Conservation (phyloP, 1,284 basidiomycete species). For the Ceratobasidium sp. region DNA sequence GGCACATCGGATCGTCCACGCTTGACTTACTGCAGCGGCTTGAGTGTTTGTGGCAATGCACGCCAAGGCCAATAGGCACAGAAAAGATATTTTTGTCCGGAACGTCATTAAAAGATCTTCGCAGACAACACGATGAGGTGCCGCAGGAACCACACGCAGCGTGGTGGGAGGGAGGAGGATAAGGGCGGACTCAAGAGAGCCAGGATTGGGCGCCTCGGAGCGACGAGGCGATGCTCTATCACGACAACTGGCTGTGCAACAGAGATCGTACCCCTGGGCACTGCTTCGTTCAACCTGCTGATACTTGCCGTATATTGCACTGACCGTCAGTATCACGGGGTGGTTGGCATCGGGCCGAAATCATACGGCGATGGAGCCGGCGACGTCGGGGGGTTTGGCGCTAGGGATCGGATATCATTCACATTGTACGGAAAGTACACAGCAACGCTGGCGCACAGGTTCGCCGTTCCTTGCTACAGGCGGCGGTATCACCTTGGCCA, state of each 20-base stretch:
- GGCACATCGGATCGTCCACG: background rate
- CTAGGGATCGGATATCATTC: background rate
- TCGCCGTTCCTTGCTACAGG: background rate
- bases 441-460: background rate
- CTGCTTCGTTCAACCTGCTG: background rate
- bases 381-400: background rate
- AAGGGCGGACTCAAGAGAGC: conserved; percentile 9
- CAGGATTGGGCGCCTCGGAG: conserved; percentile 11
- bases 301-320: background rate
- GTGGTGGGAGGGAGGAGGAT: background rate
- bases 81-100: background rate
- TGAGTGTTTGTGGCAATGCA: conserved; percentile 19
- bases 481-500: background rate
- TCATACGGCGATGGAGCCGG: conserved; percentile 22
- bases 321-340: background rate
- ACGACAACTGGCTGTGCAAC: conserved; percentile 27
- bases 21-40: background rate
- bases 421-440: background rate
- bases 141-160: conserved; percentile 16
- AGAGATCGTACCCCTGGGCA: background rate
- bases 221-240: conserved; percentile 21
- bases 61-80: background rate
- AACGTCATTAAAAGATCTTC: background rate
- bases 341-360: background rate
- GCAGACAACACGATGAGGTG: background rate